These are phyloP conservation scores for Mycena citricolor DNA, from an alignment of 1,284 basidiomycete species.

Conservation along the genomic window DNA sequence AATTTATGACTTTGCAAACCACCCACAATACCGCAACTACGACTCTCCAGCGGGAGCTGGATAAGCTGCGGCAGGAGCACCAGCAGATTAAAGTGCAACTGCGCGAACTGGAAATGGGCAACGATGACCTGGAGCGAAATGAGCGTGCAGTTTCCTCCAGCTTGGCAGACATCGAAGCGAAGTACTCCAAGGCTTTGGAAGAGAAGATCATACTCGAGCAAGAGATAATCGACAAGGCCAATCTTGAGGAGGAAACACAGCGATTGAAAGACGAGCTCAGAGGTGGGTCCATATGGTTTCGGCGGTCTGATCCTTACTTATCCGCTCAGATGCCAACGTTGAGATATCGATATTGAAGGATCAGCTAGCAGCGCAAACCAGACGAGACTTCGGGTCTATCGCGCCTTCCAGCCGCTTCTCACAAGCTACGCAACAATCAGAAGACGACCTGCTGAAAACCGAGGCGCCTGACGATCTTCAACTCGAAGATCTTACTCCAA, in stretches of 20 bases:
- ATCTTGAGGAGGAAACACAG: constrained; percentile 89
- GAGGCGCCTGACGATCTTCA: constrained; percentile 60
- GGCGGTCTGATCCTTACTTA: constrained; percentile 23
- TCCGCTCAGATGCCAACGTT: constrained; percentile 74
- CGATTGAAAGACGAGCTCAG: constrained; percentile 90
- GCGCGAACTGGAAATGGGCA: constrained; percentile 92
- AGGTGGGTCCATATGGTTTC: constrained; percentile 53
- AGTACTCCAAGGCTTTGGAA: constrained; percentile 89
- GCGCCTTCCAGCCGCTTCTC: constrained; percentile 28
- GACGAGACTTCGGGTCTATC: constrained; percentile 25
- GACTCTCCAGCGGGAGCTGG: constrained; percentile 86
- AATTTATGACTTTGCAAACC: constrained; percentile 88
- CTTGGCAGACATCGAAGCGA: constrained; percentile 87
- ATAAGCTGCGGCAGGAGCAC: constrained; percentile 77
- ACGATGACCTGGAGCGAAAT: constrained; percentile 91
- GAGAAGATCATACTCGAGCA: constrained; percentile 97
- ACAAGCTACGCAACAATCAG: constrained; percentile 35
- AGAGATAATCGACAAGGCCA: constrained; percentile 90
- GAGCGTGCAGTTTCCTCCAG: constrained; percentile 91
- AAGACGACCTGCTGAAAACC: constrained; percentile 57
- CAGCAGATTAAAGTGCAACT: constrained; percentile 80
- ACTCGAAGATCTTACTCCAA: constrained; percentile 55
- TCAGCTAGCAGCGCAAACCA: constrained; percentile 48
- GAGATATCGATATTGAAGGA: constrained; percentile 84
- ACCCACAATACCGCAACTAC: constrained; percentile 86